Conservation (phyloP, 2,329 filamentous ascomycete genomes). For the Neofusicoccum umdonicola region DNA sequence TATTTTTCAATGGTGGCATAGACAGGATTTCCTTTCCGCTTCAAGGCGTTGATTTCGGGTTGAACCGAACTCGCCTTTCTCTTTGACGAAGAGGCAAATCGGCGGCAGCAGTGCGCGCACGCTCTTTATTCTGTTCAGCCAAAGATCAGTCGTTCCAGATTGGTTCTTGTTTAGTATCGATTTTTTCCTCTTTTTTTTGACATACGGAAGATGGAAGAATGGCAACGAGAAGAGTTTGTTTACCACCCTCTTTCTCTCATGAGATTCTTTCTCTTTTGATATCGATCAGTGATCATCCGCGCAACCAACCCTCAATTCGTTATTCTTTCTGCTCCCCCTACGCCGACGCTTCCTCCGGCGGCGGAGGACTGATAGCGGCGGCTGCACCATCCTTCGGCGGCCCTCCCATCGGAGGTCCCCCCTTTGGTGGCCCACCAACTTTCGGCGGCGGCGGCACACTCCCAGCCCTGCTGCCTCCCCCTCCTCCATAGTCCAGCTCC, state of each 20-base stretch:
- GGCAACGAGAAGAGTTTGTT: neutral
- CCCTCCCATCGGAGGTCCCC: constrained; percentile 22
- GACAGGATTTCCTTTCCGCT: neutral
- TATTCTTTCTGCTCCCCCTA: neutral
- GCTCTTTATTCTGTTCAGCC: neutral
- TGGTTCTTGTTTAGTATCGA: neutral
- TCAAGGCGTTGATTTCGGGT: neutral
- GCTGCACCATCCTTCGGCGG: constrained; percentile 25
- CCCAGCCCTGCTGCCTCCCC: constrained; percentile 25
- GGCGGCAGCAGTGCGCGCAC: neutral
- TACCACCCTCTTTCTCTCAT: neutral
- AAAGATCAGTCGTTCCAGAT: neutral
- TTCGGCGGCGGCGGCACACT: constrained; percentile 38
- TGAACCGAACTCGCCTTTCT: neutral
- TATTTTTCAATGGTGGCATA: neutral
- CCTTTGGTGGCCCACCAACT: constrained; percentile 38
- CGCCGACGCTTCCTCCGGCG: neutral
- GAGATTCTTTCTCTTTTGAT: neutral
- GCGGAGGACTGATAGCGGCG: neutral
- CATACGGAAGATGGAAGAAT: neutral
- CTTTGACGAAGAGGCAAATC: neutral
- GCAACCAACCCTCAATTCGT: neutral
- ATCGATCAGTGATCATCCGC: neutral
- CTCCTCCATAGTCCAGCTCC: constrained; percentile 37
- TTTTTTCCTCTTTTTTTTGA: neutral